Base-by-base conservation (phyloP, 169 alveolate species). In the Ichthyophthirius multifiliis region DNA sequence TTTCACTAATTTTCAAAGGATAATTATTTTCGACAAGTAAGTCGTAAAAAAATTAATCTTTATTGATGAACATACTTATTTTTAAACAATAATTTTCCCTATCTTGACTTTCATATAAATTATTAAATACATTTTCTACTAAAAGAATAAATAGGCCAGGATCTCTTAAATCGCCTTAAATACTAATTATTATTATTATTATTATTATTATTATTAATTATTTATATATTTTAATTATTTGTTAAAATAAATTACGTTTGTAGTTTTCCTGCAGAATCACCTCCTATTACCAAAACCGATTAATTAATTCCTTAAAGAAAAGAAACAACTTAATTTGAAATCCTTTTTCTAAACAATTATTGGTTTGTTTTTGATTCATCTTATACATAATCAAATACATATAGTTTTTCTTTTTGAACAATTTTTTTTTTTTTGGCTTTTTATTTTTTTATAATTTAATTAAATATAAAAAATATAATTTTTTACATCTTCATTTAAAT, bases 371-470 rank as follows among this genome's bases (percentile, higher is more conserved):
- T 16, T 55, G 23, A 34, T 27, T 55, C 35, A 27, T 39, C 71
- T 55, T 20, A 23, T 10, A 55, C 71, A 12, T 15, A 55, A 55
- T 55, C 71, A 23, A 55, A 55, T 1, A n/a, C 5, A 55, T 55
- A 55, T 2, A 18, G 23, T 9, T 55, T 55, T 27, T 55, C 71
- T 27, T 55, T 55, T 23, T 55, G 13, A 1, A 55, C 71, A 10
- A 55, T 55, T 55, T 55, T 55, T 23, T 55, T 55, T 27, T 55
- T 55, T 55, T 55, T 20, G 71, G 71, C 71, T 55, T 27, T 20
- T 20, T 5, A 2, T 15, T 27, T 13, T 20, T 27, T 10, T 3
- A 10, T 0, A 18, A 5, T n/a, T 45, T 12, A 7, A 5, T 45
- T 45, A 3, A 4, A 4, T 45, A n/a, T 10, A 15, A 55, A 55